Base-by-base conservation (phyloP, 78 protist genomes). In the Bigelowiella natans region DNA sequence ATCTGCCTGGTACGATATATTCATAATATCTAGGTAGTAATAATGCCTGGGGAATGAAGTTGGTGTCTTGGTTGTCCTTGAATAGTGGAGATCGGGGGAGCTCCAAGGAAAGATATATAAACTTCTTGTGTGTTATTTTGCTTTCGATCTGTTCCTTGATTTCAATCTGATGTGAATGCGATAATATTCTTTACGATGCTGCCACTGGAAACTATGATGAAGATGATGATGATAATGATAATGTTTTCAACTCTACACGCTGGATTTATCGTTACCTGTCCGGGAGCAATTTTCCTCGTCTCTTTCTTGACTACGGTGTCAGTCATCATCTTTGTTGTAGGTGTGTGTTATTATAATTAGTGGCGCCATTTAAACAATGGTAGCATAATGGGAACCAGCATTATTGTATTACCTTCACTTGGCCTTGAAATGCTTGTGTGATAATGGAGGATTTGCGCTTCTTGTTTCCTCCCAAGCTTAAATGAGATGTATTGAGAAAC, bases 61-160 rank as follows among this genome's bases (percentile, higher is more conserved):
- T 2, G 26, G 36, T 11, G 26, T 87, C 83, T 7, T 7, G 40
- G 26, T 39, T 31, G 89, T 87, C 89, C 36, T 87, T 87, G 89
- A 87, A 87, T 29, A 87, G 64, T 26, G 89, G 89, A 38, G 64
- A 7, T 31, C 73, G 3, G 64, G 89, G 89, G 7, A 87, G 36
- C 11, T 87, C 37, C 40, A 87, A 34, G 7, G 64, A 87, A 31
- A 87, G 11, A 30, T 87, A 87, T 37, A 11, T 87, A 11, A 40
- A 83, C 11, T 83, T 7, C 86, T 83, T 28, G 31, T 28, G 3
- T 29, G 38, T 83, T 29, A 83, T 83, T 7, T 83, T 83, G 38
- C 11, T 83, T 34, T 83, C 86, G 86, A 30, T 83, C 11, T 83
- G 86, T 34, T 83, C 29, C 29, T 83, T 83, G 3, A 83, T 83